Conservation (phyloP, 2,329 filamentous ascomycete species). For the Neurospora sp. region DNA sequence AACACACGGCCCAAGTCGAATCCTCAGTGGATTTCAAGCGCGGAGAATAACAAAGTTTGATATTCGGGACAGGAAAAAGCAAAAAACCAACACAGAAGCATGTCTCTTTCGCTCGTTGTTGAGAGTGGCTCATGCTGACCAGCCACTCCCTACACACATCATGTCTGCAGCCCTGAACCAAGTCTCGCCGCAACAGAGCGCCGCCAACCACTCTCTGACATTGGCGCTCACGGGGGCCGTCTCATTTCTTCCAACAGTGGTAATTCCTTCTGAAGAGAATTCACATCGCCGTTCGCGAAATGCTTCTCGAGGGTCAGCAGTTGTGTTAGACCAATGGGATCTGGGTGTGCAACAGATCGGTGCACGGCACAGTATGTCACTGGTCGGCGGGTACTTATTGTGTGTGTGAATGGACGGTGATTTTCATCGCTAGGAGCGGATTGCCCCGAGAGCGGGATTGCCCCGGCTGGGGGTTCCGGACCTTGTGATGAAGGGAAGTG, state of each 20-base stretch:
- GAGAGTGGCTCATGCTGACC: background rate
- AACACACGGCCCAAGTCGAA: background rate
- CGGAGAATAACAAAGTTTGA: background rate
- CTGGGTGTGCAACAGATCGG: background rate
- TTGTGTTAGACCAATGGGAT: background rate
- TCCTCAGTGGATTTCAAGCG: background rate
- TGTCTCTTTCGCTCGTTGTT: background rate
- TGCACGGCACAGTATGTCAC: background rate
- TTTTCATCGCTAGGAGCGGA: background rate
- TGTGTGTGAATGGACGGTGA: background rate
- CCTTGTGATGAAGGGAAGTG: background rate
- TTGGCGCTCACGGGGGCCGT: background rate
- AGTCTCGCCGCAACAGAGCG: background rate
- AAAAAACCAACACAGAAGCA: background rate
- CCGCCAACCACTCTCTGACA: background rate
- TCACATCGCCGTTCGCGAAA: background rate
- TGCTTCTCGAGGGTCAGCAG: background rate
- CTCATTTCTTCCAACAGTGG: background rate
- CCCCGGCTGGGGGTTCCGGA: background rate
- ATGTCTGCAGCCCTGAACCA: background rate
- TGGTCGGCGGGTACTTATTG: background rate
- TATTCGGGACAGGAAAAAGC: background rate
- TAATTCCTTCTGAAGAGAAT: background rate
- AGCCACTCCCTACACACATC: background rate
- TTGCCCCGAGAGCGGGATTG: background rate